Evolutionary conservation across 768 basidiomycete genomes (phyloP), one percentile per base, ranked within the genome.

Genomic region (Pisolithus tinctorius): DNA sequence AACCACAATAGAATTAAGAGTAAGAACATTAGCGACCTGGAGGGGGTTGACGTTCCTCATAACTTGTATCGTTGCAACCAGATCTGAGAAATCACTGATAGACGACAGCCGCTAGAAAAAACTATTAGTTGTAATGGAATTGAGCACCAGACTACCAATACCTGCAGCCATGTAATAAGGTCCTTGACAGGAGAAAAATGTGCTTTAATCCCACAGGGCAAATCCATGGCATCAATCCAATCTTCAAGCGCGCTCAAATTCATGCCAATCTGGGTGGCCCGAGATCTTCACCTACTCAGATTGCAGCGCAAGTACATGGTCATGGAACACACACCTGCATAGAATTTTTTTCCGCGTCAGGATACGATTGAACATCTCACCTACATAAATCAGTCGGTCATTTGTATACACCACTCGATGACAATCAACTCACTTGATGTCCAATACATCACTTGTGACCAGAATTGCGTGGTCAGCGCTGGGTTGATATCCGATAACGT

Each of bases 361-460:
- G 34, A 93, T 74, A 37, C 90, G 82, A 63, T 92, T 93, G 69
- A 92, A 91, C 39, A 85, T 77, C 68, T 91, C 88, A 63, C 88
- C 88, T 91, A 37, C 48, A 27, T 45, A 58, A 48, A 43, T 56
- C 11, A 58, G 60, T 31, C 30, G 17, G 38, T 20, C 41, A 36
- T 23, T 4, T 47, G 17, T 29, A 49, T 26, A 29, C 34, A 4
- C 34, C 14, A 34, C 34, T 23, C 14, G 17, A 37, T 36, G 42
- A 9, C 11, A 59, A 65, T n/a, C 13, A 1, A 59, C 84, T 75
- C 75, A 89, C 93, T 91, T 23, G 93, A 86, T 49, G 93, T 86
- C 96, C 96, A 99, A 65, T 94, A 97, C 74, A 96, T 86, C n/a
- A 96, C 83, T 68, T 99, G 96, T 1, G 93, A 94, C 84, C 93